Evolutionary conservation across 2,329 filamentous ascomycete species (phyloP).

Genomic region (Parascedosporium putredinis): DNA sequence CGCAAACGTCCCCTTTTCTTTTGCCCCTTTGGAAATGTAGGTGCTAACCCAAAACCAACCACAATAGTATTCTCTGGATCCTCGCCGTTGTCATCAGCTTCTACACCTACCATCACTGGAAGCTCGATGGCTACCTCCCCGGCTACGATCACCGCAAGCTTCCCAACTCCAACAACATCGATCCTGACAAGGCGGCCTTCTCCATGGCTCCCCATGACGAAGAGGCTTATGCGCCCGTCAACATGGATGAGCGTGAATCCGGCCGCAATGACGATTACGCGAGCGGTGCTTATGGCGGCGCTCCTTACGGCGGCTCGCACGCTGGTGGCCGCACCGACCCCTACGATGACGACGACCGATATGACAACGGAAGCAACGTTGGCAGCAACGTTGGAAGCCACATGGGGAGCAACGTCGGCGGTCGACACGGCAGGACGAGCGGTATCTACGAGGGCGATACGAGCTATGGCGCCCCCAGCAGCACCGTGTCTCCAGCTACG

Average conservation of each 20-base stretch:
- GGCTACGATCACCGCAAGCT: constrained; percentile 44
- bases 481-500: constrained; percentile 6
- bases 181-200: constrained; percentile 60
- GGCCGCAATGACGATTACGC: constrained; percentile 21
- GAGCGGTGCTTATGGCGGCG: constrained; percentile 24
- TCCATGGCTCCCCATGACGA: constrained; percentile 58
- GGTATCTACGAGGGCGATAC: constrained; percentile 40
- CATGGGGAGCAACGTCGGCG: neutral
- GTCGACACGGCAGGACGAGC: constrained; percentile 14
- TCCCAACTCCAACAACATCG: constrained; percentile 40
- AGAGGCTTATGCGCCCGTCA: constrained; percentile 52
- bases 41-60: constrained; percentile 12
- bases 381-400: constrained; percentile 24
- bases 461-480: constrained; percentile 30
- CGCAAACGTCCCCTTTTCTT: neutral
- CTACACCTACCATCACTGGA: constrained; percentile 52
- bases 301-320: constrained; percentile 18
- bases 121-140: constrained; percentile 47
- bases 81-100: constrained; percentile 44
- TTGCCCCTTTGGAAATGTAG: neutral
- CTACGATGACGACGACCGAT: constrained; percentile 26
- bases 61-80: constrained; percentile 42
- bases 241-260: constrained; percentile 42
- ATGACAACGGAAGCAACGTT: constrained; percentile 25
- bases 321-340: constrained; percentile 11